Evolutionary conservation across 164 flowering plant genomes (phyloP), one percentile per base, ranked within the genome.

Genomic region (Magnolia changhungtana): DNA sequence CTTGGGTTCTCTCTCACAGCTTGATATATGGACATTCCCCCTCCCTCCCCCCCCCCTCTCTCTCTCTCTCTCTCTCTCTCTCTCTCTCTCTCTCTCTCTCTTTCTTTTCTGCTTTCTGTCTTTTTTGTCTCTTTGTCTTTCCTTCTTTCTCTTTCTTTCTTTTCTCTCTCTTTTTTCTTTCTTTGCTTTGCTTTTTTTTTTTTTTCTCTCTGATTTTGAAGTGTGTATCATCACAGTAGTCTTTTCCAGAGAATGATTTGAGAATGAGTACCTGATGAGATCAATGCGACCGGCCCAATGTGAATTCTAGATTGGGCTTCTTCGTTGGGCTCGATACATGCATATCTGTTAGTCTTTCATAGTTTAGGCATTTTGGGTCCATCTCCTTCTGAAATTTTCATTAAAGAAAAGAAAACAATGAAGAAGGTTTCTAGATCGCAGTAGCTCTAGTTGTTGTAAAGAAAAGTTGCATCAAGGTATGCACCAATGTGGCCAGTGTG

Each of bases 301-400:
- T 92, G 87, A 94, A 94, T 86, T 92, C 95, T 78, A 94, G 82
- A 86, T 92, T 94, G 69, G 96, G 98, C 83, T 86, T 94, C 85
- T 83, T 85, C 78, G 84, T 72, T 45, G 80, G 78, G 65, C 80
- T 83, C 75, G 89, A 74, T 78, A 88, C 85, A 84, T 87, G 90
- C 76, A 77, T 78, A 74, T 91, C 92, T 85, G 91, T 85, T 80
- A 78, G 50, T 82, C 89, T 85, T 75, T 88, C 92, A 77, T 88
- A 82, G 83, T 82, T 90, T 76, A 77, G 78, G 85, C 88, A 77
- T 78, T 87, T 88, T 80, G 86, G 85, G 73, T 88, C 89, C 82
- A 85, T 81, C 13, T 89, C 90, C 83, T 90, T 84, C 87, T 68
- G 66, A 63, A 67, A 61, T 55, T 37, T 55, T 11, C 61, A 55